phyloP scores from a whole-genome alignment of 352 stramenopile species.

The Globisporangium canariense region DNA sequence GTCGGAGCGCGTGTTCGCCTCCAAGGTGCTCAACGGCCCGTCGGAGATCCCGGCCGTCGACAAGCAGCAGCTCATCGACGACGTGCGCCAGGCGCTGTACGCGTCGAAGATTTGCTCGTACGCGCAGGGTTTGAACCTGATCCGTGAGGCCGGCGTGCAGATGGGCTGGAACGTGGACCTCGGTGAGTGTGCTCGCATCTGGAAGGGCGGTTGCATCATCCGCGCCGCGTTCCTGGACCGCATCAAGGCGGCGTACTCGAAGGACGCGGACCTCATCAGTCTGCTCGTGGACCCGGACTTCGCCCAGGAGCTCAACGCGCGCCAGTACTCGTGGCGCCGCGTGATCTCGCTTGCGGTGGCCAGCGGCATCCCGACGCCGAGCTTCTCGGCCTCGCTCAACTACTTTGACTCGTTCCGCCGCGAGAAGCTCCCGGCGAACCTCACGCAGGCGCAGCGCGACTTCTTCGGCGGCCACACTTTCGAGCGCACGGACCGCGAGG shows the following conservation, averaged over 20 bases:
- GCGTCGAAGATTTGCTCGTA: conserved; percentile 99
- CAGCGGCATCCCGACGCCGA: conserved; percentile 91
- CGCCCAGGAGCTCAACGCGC: conserved; percentile 91
- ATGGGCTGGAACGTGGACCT: conserved; percentile 97
- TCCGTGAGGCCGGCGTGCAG: conserved; percentile 92
- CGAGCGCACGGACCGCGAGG: conserved; percentile 93
- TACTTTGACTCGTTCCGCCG: conserved; percentile 99
- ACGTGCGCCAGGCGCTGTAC: conserved; percentile 96
- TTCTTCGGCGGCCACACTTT: conserved; percentile 99
- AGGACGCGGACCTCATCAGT: conserved; percentile 92
- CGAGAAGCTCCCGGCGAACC: conserved; percentile 92
- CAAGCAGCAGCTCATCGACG: conserved; percentile 95
- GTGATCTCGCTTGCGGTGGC: conserved; percentile 96
- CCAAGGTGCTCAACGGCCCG: conserved; percentile 92
- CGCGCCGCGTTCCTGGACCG: conserved; percentile 96
- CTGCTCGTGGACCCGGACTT: conserved; percentile 98
- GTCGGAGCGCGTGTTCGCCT: conserved; percentile 93
- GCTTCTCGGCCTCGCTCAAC: conserved; percentile 90
- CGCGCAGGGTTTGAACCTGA: conserved; percentile 95
- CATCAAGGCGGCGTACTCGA: conserved; percentile 94
- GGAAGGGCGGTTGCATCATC: conserved; percentile 99
- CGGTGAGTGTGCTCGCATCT: conserved; percentile 96
- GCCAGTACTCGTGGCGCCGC: conserved; percentile 95
- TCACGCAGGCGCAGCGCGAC: conserved; percentile 99
- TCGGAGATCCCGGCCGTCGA: conserved; percentile 90